Base-by-base conservation (phyloP, 2,329 filamentous ascomycete genomes). In the Talaromyces marneffei region DNA sequence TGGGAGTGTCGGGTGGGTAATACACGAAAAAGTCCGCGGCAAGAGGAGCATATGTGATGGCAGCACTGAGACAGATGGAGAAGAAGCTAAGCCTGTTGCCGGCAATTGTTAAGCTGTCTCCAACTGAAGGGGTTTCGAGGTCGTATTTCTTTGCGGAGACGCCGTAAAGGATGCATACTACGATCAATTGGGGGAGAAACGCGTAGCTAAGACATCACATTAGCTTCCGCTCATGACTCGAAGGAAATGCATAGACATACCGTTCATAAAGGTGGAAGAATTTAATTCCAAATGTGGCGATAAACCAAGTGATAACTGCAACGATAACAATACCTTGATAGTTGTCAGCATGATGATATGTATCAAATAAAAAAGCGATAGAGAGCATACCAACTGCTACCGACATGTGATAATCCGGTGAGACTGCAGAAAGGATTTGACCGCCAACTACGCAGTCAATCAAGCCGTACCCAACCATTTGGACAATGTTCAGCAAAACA, bases 11-110 rank as follows among this genome's bases (percentile, higher is more conserved):
- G 64, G 82, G 77, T 0, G 84, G 82, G 69, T 85, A 87, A 72
- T 88, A 89, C 59, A 88, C 85, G 66, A 88, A 87, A 69, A 85
- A 88, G 70, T 89, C 87, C 0, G 84, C 84, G n/a, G 83, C 85
- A 1, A 82, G 80, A 4, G 84, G 83, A 1, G 83, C 77, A 70
- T 87, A 90, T 1, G 85, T 87, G 58, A 88, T 82, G 7, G 84
- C 84, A 1, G 83, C 83, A 23, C 86, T 85, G 12, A 89, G 77
- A 65, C 84, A 88, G 52, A 91, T 77, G 10, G 84, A 87, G 72
- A 91, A 88, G 73, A 89, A 91, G 4, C 85, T 87, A 33, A 91
- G 75, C 44, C 74, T 71, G 31, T 77, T 75, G 25, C 83, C 86
- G 14, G 77, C 74, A 7, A 86, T 68, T 2, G 83, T 84, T 46